A percentile compares a stretch with the other conserved stretches of the same genome.
Conservation (phyloP, 192 early-diverging fungal species). For the Podila verticillata region DNA sequence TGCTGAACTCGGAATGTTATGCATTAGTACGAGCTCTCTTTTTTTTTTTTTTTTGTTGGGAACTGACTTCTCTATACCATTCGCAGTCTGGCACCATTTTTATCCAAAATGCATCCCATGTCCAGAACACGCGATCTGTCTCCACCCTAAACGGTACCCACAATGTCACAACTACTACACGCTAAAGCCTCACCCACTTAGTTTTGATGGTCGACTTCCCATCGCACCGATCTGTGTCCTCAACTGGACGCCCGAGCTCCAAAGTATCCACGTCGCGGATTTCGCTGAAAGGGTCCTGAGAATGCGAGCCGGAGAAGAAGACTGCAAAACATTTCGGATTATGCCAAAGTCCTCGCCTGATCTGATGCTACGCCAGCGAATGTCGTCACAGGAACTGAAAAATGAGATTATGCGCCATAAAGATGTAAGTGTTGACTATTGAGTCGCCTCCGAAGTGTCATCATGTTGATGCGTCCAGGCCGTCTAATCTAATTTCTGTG, state of each 20-base stretch:
- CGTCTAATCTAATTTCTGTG: neutral
- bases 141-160: neutral
- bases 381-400: slow-evolving; percentile 28
- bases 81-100: slow-evolving; percentile 6
- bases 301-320: slow-evolving; percentile 25
- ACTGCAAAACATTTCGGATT: slow-evolving; percentile 15
- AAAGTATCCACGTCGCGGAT: slow-evolving; percentile 33
- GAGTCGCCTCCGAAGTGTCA: neutral
- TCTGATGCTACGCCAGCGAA: slow-evolving; percentile 7
- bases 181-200: slow-evolving; percentile 29
- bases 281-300: slow-evolving; percentile 26
- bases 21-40: neutral
- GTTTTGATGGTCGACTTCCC: slow-evolving; percentile 37
- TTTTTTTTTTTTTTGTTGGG: slow-evolving; percentile 2
- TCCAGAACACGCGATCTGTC: slow-evolving; percentile 43
- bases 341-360: slow-evolving; percentile 9
- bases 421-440: slow-evolving; percentile 24
- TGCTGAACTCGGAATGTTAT: neutral
- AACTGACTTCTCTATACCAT: neutral
- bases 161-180: slow-evolving; percentile 33
- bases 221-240: slow-evolving; percentile 36
- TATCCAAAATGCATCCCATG: slow-evolving; percentile 54
- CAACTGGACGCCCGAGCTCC: slow-evolving; percentile 35
- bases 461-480: neutral
- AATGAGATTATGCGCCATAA: slow-evolving; percentile 19